Percentiles rank a stretch among this genome's conserved stretches.
Evolutionary conservation across 1,139 yeast species (phyloP).

Genomic region (Hyphopichia buzzinii): DNA sequence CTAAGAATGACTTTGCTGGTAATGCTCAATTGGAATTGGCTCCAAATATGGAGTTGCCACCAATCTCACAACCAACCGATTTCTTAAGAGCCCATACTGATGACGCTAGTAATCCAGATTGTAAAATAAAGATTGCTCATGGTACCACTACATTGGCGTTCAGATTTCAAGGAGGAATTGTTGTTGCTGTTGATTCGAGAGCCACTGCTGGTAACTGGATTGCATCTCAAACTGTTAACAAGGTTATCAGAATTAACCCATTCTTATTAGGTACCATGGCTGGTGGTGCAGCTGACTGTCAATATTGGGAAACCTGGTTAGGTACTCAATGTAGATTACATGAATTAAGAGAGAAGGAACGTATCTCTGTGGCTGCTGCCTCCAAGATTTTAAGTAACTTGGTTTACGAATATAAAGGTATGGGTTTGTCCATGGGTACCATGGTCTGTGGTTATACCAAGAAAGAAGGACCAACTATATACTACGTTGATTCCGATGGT

Average conservation of each 20-base stretch:
- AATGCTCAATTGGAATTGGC: conserved; percentile 43
- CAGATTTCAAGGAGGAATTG: conserved; percentile 92
- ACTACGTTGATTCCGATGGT: conserved; percentile 97
- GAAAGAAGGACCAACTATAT: conserved; percentile 92
- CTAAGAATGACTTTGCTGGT: conserved; percentile 20
- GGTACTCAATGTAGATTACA: conserved; percentile 96
- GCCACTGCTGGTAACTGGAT: conserved; percentile 99
- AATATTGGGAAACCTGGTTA: conserved; percentile 98
- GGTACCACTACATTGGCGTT: conserved; percentile 98
- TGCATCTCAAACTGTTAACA: conserved; percentile 96
- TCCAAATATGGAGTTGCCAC: conserved; percentile 74
- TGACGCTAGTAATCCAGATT: conserved; percentile 87
- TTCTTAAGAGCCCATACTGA: conserved; percentile 97
- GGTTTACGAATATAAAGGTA: conserved; percentile 92
- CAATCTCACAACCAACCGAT: conserved; percentile 88
- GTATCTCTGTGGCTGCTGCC: conserved; percentile 96
- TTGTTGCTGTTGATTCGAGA: conserved; percentile 96
- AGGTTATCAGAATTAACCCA: conserved; percentile 95
- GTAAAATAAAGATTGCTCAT: conserved; percentile 94
- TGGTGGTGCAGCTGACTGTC: conserved; percentile 99
- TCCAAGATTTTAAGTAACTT: conserved; percentile 88
- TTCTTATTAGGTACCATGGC: conserved; percentile 97
- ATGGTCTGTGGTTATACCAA: conserved; percentile 97
- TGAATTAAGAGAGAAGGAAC: conserved; percentile 89
- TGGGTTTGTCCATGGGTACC: conserved; percentile 99